These are phyloP conservation scores for California macrophylla DNA, from an alignment of 441 rosid genomes.

Conservation along the genomic window DNA sequence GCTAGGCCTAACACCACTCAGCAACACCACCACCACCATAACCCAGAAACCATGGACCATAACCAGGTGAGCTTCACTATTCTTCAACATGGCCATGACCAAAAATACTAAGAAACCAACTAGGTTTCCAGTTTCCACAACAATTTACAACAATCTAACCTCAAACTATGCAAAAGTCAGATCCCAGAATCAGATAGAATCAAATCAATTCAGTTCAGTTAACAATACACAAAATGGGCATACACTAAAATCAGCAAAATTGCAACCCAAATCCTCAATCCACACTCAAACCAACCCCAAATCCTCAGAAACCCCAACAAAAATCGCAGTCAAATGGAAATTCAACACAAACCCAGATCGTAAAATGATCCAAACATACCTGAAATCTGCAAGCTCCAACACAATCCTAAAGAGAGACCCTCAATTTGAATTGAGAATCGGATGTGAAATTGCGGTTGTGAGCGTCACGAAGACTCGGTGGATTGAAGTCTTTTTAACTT, in stretches of 20 bases:
- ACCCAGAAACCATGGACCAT: not conserved
- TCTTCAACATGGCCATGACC: not conserved
- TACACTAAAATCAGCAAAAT: not conserved
- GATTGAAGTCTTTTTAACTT: not conserved
- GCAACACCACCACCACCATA: not conserved
- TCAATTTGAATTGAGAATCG: not conserved
- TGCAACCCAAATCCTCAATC: not conserved
- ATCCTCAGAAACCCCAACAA: not conserved
- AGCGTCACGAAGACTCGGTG: not conserved
- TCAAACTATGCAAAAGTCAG: not conserved
- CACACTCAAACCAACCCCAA: not conserved
- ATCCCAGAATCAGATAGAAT: not conserved
- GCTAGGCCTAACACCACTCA: not conserved
- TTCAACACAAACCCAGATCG: not conserved
- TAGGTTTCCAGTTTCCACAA: not conserved
- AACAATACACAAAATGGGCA: not conserved
- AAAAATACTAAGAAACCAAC: not conserved
- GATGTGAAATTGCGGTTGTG: not conserved
- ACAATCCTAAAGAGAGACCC: not conserved
- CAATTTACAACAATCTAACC: not conserved
- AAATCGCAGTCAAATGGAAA: not conserved
- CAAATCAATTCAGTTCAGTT: not conserved
- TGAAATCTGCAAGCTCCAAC: not conserved
- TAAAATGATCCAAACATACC: not conserved
- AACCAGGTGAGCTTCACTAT: not conserved